Evolutionary conservation across 1,284 basidiomycete genomes (phyloP).

Genomic region (Paramarasmius palmivorus): DNA sequence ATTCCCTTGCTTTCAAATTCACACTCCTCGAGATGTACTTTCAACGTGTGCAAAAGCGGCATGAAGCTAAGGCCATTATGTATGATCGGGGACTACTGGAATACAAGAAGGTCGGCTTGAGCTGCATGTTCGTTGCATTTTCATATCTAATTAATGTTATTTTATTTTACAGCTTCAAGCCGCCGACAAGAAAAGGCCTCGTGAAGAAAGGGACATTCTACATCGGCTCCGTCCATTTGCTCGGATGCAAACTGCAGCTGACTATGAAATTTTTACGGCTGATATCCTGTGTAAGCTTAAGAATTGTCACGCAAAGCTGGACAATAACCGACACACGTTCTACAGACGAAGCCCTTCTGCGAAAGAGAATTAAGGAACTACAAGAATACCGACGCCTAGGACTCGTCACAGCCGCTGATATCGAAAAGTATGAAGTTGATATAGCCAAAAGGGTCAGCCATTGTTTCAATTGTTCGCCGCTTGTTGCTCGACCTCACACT

Average conservation of each 20-base stretch:
- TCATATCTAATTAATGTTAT: not conserved
- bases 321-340: constrained; percentile 2
- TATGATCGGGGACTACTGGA: constrained; percentile 92
- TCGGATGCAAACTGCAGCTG: constrained; percentile 87
- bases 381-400: constrained; percentile 88
- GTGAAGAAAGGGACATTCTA: constrained; percentile 91
- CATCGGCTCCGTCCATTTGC: constrained; percentile 92
- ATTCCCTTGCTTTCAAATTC: constrained; percentile 91
- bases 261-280: constrained; percentile 88
- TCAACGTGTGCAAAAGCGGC: constrained; percentile 87
- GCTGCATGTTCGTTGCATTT: not conserved
- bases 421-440: constrained; percentile 84
- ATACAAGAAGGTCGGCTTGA: constrained; percentile 78
- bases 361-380: constrained; percentile 85
- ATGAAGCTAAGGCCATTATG: constrained; percentile 88
- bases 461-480: constrained; percentile 6
- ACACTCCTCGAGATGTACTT: constrained; percentile 91
- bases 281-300: constrained; percentile 80
- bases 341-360: constrained; percentile 81
- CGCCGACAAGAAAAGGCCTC: constrained; percentile 85
- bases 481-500: constrained; percentile 6
- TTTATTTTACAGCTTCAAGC: constrained; percentile 80
- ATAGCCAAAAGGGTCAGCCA: constrained; percentile 66
- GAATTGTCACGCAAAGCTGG: not conserved
- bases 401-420: constrained; percentile 79